These are phyloP conservation scores for Thielaviopsis cerberus DNA, from an alignment of 2,329 filamentous ascomycete genomes.

Conservation along the genomic window DNA sequence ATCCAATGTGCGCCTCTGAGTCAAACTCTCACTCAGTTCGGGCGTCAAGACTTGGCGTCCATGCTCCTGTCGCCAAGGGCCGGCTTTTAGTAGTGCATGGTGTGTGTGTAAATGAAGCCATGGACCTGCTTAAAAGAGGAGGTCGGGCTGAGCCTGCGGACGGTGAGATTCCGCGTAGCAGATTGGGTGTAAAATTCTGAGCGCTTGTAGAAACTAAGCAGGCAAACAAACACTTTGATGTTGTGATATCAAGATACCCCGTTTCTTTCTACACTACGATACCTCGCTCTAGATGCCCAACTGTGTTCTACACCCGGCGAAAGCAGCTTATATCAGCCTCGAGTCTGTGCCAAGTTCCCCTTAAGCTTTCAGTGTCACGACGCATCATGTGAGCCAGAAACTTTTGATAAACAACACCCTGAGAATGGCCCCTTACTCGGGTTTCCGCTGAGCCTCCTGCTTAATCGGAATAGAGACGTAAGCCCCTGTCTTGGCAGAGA, in stretches of 20 bases:
- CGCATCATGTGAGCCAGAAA: too few species aligned
- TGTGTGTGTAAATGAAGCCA: not conserved
- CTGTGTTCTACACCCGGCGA: too few species aligned
- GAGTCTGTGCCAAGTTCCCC: too few species aligned
- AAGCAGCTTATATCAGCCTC: too few species aligned
- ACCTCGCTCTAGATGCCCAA: too few species aligned
- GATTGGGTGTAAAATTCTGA: not conserved
- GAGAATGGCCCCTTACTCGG: not conserved
- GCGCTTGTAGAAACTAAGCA: not conserved
- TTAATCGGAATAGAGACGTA: not conserved
- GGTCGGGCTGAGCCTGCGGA: not conserved
- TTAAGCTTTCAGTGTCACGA: too few species aligned
- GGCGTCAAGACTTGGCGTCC: not conserved
- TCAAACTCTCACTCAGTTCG: not conserved
- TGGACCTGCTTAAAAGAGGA: not conserved
- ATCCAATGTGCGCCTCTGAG: too few species aligned
- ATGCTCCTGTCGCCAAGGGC: not conserved
- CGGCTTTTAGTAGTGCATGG: not conserved
- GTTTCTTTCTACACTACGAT: too few species aligned
- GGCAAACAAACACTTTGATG: not conserved
- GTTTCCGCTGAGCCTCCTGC: not conserved
- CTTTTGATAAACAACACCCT: too few species aligned
- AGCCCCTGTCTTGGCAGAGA: not conserved
- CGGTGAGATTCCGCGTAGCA: not conserved
- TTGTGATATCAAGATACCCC: too few species aligned